Conservation (phyloP, 225 moss, liverwort and hornwort species). For the Pseudoscleropodium purum region DNA sequence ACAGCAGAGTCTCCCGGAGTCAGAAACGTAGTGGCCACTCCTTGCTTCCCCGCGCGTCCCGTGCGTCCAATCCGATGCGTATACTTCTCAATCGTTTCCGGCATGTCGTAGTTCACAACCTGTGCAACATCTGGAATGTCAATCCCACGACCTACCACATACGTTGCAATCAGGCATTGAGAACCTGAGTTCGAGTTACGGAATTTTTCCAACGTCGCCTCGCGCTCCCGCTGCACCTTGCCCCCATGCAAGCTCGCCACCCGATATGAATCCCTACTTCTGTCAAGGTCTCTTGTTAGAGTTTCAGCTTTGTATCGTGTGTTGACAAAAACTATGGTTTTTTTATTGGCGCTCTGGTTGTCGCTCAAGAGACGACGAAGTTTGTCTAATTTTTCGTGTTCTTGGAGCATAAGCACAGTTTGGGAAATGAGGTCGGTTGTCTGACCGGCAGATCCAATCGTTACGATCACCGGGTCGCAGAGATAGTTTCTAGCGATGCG, state of each 20-base stretch:
- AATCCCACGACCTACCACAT: slow-evolving; percentile 66
- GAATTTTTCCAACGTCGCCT: slow-evolving; percentile 50
- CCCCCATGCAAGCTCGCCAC: slow-evolving; percentile 64
- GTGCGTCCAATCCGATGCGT: slow-evolving; percentile 45
- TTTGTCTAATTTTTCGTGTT: slow-evolving; percentile 43
- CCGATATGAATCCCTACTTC: slow-evolving; percentile 16
- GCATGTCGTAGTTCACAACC: slow-evolving; percentile 42
- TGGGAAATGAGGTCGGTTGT: slow-evolving; percentile 46
- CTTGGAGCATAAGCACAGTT: slow-evolving; percentile 36
- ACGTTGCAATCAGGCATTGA: slow-evolving; percentile 55
- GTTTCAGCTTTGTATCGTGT: slow-evolving; percentile 45
- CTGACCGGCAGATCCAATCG: slow-evolving; percentile 37
- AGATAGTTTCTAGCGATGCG: slow-evolving; percentile 54
- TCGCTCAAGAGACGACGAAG: slow-evolving; percentile 47
- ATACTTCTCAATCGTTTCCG: slow-evolving; percentile 53
- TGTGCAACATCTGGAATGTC: slow-evolving; percentile 27
- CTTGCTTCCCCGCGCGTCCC: neutral
- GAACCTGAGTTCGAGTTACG: slow-evolving; percentile 34
- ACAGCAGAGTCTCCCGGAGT: neutral
- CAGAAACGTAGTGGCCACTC: neutral
- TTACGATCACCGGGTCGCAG: slow-evolving; percentile 46
- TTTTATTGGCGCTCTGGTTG: slow-evolving; percentile 33
- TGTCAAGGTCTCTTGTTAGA: slow-evolving; percentile 51
- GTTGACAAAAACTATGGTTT: slow-evolving; percentile 63
- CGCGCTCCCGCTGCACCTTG: slow-evolving; percentile 60